A percentile compares a stretch with the other conserved stretches of the same genome.
Conservation (phyloP, 2,329 filamentous ascomycete genomes). For the Colletotrichum sansevieriae region DNA sequence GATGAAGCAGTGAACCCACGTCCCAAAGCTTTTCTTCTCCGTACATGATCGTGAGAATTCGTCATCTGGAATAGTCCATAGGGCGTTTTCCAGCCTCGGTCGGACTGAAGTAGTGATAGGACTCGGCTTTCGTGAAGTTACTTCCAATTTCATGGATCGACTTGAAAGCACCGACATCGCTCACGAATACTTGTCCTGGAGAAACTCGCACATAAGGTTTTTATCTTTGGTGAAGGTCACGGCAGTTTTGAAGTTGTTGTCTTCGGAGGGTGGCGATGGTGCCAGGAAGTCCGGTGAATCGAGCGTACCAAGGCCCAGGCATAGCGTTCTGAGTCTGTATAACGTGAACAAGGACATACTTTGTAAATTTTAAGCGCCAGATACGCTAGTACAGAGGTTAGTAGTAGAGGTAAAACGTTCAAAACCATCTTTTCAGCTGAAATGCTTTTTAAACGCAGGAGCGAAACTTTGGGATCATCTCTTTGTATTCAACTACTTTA, state of each 20-base stretch:
- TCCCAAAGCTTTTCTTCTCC: slow-evolving; percentile 55
- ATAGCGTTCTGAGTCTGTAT: neutral
- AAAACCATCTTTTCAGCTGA: too few species aligned
- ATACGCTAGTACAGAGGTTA: neutral
- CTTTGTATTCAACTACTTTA: too few species aligned
- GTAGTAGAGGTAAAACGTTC: too few species aligned
- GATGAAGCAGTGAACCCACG: slow-evolving; percentile 54
- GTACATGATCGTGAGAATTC: neutral
- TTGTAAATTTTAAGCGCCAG: neutral
- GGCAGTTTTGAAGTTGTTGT: slow-evolving; percentile 3
- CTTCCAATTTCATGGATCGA: slow-evolving; percentile 18
- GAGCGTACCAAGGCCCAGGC: slow-evolving; percentile 21
- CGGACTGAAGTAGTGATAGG: slow-evolving; percentile 17
- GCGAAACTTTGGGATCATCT: too few species aligned
- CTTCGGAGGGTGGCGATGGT: slow-evolving; percentile 1
- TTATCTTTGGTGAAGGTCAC: slow-evolving; percentile 4
- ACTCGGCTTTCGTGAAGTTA: slow-evolving; percentile 9
- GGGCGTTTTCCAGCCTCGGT: slow-evolving; percentile 5
- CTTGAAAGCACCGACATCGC: neutral
- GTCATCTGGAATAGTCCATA: slow-evolving; percentile 23
- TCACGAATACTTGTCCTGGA: slow-evolving; percentile 4
- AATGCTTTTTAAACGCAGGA: too few species aligned
- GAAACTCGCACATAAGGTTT: slow-evolving; percentile 7
- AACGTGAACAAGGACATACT: neutral
- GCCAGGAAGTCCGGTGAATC: slow-evolving; percentile 8